These are phyloP conservation scores for carrot (Daucus carota) DNA, from an alignment of 129 eudicot species.

Conservation along the genomic window DH1_v3.0 NC_030387.2:35710501-35711000, in stretches of 20 bases:
- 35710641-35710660: neutral
- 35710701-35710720: conserved; percentile 6
- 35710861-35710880: neutral
- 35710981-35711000: conserved; percentile 26
- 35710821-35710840: neutral
- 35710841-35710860: neutral
- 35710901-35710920: conserved; percentile 37
- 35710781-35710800: conserved; percentile 20
- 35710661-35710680: neutral
- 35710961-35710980: conserved; percentile 1
- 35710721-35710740: neutral
- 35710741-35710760: conserved; percentile 18
- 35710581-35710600: neutral
- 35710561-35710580: neutral
- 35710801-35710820: neutral
- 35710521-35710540: conserved; percentile 1
- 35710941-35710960: conserved; percentile 22
- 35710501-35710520: neutral
- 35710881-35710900: conserved; percentile 24
- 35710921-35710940: conserved; percentile 35
- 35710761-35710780: conserved; percentile 9
- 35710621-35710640: neutral
- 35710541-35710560: neutral
- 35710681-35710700: neutral
- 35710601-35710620: neutral